These are phyloP conservation scores for Quercus engelmannii DNA, from an alignment of 306 rosid species.

Conservation along the genomic window DNA sequence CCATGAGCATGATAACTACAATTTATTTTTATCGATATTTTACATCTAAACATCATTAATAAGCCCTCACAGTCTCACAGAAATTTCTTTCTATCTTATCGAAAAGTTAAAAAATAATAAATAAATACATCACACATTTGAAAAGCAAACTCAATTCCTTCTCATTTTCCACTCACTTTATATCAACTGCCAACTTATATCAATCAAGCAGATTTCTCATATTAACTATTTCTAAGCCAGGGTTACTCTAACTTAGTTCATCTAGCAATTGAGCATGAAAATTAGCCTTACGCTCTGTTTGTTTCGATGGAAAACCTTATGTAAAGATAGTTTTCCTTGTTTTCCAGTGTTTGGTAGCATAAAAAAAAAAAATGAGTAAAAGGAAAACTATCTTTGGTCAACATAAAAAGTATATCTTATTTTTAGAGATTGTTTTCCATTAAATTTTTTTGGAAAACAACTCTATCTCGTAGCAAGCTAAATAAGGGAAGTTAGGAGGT, in stretches of 20 bases:
- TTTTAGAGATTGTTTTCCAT: too few relatives aligned
- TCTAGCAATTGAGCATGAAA: background rate
- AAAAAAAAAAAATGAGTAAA: too few relatives aligned
- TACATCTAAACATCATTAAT: background rate
- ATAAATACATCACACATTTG: background rate
- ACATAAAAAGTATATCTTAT: too few relatives aligned
- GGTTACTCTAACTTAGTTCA: background rate
- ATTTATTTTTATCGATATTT: background rate
- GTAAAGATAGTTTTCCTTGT: too few relatives aligned
- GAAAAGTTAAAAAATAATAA: too few relatives aligned
- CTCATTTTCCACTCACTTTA: background rate
- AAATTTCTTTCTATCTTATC: too few relatives aligned
- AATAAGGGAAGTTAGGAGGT: too few relatives aligned
- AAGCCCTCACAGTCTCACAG: background rate
- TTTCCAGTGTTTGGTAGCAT: too few relatives aligned
- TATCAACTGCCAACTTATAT: background rate
- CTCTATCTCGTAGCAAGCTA: too few relatives aligned
- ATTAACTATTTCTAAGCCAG: background rate
- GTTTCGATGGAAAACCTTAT: too few relatives aligned
- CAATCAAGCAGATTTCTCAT: background rate
- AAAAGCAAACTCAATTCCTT: background rate
- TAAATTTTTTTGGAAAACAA: too few relatives aligned
- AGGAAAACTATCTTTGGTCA: too few relatives aligned
- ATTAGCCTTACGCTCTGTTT: background rate
- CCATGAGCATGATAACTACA: background rate